Evolutionary conservation across 305 asterid species (phyloP).

Genomic region (Withania somnifera): DNA sequence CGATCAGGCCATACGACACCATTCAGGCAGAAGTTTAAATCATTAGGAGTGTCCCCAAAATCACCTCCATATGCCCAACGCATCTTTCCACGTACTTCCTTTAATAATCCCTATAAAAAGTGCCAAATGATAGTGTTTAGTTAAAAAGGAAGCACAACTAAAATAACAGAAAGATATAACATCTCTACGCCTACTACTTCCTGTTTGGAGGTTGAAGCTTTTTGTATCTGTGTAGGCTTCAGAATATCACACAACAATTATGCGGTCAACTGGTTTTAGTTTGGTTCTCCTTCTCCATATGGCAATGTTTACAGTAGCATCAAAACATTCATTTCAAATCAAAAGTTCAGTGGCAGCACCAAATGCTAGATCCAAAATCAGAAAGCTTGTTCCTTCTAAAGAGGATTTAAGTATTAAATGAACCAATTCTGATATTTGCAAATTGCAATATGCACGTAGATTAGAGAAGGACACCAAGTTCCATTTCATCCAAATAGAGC

Average conservation of each 20-base stretch:
- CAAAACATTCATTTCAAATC: neutral
- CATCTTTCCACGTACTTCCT: constrained; percentile 63
- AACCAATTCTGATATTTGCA: neutral
- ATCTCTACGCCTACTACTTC: neutral
- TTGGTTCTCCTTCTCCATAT: neutral
- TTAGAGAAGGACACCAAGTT: neutral
- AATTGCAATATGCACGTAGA: neutral
- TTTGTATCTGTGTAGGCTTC: neutral
- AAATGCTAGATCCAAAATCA: neutral
- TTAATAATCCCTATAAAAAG: constrained; percentile 50
- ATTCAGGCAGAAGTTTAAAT: constrained; percentile 84
- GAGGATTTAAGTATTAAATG: neutral
- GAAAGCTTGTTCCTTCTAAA: neutral
- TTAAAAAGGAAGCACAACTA: neutral
- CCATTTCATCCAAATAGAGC: neutral
- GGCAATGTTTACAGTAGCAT: neutral
- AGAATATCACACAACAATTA: neutral
- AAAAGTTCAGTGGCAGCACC: neutral
- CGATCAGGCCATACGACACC: constrained; percentile 93
- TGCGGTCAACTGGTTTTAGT: neutral
- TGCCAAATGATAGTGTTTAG: neutral
- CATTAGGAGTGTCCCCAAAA: constrained; percentile 88
- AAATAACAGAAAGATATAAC: neutral
- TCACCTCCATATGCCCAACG: constrained; percentile 99
- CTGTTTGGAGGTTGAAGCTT: neutral